A percentile compares a stretch with the other conserved stretches of the same genome.
Evolutionary conservation across 2,329 filamentous ascomycete species (phyloP).

Genomic region (Apiospora sp.): DNA sequence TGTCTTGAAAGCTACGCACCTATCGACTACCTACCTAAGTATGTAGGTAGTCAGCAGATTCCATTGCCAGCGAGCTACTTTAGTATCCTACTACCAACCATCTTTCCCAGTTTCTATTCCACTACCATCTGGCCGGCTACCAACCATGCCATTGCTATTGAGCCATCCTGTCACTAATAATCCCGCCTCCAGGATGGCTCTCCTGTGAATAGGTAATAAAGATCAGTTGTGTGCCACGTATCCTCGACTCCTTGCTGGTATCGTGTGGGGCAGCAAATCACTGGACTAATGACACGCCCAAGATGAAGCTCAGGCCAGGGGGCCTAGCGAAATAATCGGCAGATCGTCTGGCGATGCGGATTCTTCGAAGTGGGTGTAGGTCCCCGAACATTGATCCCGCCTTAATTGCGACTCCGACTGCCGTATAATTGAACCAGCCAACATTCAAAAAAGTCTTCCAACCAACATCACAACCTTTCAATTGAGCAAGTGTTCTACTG

Average conservation of each 20-base stretch:
- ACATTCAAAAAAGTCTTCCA: not conserved
- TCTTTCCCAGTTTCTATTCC: not conserved
- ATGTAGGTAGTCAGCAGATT: not conserved
- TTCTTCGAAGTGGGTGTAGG: constrained; percentile 9
- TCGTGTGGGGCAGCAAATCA: not conserved
- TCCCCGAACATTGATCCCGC: not conserved
- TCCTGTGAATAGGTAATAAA: not conserved
- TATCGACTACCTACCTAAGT: not conserved
- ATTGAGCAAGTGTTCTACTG: not conserved
- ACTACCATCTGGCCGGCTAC: not conserved
- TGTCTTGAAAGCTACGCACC: not conserved
- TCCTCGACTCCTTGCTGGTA: not conserved
- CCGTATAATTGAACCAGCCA: not conserved
- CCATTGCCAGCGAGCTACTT: not conserved
- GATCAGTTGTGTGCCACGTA: not conserved
- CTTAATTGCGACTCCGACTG: not conserved
- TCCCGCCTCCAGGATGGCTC: not conserved
- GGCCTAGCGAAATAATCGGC: not conserved
- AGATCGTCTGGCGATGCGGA: constrained; percentile 15
- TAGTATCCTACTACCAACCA: not conserved
- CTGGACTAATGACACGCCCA: not conserved
- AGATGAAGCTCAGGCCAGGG: constrained; percentile 7
- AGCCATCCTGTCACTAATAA: not conserved
- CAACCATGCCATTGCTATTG: not conserved
- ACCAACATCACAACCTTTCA: not conserved